Evolutionary conservation across 371 early-diverging fungal species (phyloP), one percentile per base, ranked within the genome.

Genomic region (Conidiobolus incongruus): DNA sequence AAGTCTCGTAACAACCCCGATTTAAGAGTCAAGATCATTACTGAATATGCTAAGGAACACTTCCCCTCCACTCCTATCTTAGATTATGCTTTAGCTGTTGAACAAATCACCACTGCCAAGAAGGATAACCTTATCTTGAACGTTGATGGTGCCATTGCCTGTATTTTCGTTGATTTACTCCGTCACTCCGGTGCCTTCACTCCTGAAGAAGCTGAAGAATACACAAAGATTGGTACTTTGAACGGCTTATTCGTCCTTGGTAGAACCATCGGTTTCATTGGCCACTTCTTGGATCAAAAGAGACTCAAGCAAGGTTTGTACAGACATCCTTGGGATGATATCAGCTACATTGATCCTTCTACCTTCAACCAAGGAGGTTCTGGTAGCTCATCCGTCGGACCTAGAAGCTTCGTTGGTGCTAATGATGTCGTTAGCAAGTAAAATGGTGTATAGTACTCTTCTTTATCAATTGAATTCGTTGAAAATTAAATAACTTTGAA

Each of bases 1-100:
- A 95, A 95, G 69, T 90, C 91, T 39, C 81, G 93, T 48, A 89
- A 89, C 47, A 95, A 95, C 74, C 95, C 95, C 15, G 95, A 95
- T 60, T 65, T 92, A 66, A 89, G 95, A 44, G 95, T 95, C 12
- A 69, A 75, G 43, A 74, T 95, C 43, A 81, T 95, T 60, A 90
- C 82, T 68, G 77, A 85, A 46, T 95, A 72, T 53, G 93, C 89
- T 48, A 70, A 74, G 62, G 64, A 69, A 50, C 60, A 89, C 60
- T 95, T 95, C 75, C 92, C 92, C 1, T 46, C 60, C 31, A 77
- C 80, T 22, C 88, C 85, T 19, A 73, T 85, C 29, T 66, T 95
- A 46, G 81, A 89, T 63, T 95, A 85, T 55, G 95, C 95, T 6
- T 63, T 83, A 34, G 81, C 77, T 46, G 93, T 92, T 24, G 95